phyloP scores from a whole-genome alignment of 73 alveolate species.

The Blepharisma stoltei region DNA sequence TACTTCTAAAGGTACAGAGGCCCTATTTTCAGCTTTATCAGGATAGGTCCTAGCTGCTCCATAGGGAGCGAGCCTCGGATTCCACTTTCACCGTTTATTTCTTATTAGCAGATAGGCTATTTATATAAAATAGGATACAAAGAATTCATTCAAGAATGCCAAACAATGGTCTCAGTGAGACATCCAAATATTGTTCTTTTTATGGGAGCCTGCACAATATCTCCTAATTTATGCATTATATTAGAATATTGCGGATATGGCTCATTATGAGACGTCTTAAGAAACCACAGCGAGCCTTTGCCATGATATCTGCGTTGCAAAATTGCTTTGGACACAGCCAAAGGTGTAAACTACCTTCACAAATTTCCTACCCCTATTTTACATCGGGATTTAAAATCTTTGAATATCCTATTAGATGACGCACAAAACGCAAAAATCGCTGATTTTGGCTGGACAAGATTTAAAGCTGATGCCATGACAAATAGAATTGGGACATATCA shows the following conservation, averaged over 20 bases:
- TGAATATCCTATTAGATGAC: constrained; percentile 94
- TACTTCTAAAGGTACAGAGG: too few species aligned
- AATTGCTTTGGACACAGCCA: constrained; percentile 94
- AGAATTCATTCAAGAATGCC: constrained; percentile 94
- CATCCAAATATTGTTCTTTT: constrained; percentile 97
- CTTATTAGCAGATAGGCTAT: too few species aligned
- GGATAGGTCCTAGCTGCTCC: too few species aligned
- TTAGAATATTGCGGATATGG: constrained; percentile 96
- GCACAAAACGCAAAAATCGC: constrained; percentile 93
- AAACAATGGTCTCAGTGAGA: constrained; percentile 93
- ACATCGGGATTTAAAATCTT: constrained; percentile 95
- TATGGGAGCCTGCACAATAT: constrained; percentile 96
- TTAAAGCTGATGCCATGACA: constrained; percentile 92
- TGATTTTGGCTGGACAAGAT: constrained; percentile 98
- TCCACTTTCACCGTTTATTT: too few species aligned
- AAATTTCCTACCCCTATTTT: constrained; percentile 92
- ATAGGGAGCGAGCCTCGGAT: too few species aligned
- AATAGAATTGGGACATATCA: constrained; percentile 97
- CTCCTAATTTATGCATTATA: constrained; percentile 91
- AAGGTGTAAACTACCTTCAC: constrained; percentile 95
- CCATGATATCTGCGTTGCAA: constrained; percentile 91
- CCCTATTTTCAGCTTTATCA: too few species aligned
- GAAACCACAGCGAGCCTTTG: constrained; percentile 69
- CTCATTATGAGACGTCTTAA: constrained; percentile 90
- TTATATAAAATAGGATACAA: too few species aligned